Conservation (phyloP, 148 eudicot genomes). For the Persicaria maculosa region DNA sequence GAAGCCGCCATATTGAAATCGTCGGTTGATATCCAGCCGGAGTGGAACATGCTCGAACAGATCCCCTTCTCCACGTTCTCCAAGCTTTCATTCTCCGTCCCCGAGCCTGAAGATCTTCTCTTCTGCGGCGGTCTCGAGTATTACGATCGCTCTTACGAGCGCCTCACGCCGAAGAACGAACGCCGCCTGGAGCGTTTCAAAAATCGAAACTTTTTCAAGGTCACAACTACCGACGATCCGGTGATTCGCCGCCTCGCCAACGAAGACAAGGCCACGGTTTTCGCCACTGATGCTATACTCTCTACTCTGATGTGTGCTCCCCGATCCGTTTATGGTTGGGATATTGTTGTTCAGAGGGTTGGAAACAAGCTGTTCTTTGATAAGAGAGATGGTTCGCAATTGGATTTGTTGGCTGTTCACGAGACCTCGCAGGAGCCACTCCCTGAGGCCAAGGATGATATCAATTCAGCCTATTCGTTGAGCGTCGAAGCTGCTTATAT, state of each 20-base stretch:
- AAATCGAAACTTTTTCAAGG: slow-evolving; percentile 81
- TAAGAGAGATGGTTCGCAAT: slow-evolving; percentile 84
- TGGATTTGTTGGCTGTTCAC: slow-evolving; percentile 63
- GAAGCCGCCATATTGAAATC: slow-evolving; percentile 80
- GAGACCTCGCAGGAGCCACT: slow-evolving; percentile 92
- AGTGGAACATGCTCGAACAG: slow-evolving; percentile 97
- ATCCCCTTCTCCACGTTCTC: slow-evolving; percentile 86
- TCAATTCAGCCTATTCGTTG: slow-evolving; percentile 68
- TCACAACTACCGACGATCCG: slow-evolving; percentile 91
- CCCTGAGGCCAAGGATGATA: slow-evolving; percentile 86
- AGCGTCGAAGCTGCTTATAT: slow-evolving; percentile 87
- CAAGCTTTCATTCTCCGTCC: slow-evolving; percentile 59
- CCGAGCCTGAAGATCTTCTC: slow-evolving; percentile 76
- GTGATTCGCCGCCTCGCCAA: slow-evolving; percentile 74
- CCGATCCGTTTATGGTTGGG: slow-evolving; percentile 88
- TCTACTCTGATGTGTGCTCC: slow-evolving; percentile 83
- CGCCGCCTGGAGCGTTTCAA: slow-evolving; percentile 72
- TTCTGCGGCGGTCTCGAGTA: slow-evolving; percentile 62
- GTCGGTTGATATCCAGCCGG: slow-evolving; percentile 88
- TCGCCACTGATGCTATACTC: slow-evolving; percentile 75
- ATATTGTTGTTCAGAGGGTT: slow-evolving; percentile 83
- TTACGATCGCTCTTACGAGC: slow-evolving; percentile 61
- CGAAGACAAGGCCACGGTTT: slow-evolving; percentile 92
- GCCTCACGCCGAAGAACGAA: slow-evolving; percentile 68
- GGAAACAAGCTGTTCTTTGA: slow-evolving; percentile 91